Evolutionary conservation across 2,329 filamentous ascomycete genomes (phyloP), one percentile per base, ranked within the genome.

Genomic region (Raffaelea albimanens): DNA sequence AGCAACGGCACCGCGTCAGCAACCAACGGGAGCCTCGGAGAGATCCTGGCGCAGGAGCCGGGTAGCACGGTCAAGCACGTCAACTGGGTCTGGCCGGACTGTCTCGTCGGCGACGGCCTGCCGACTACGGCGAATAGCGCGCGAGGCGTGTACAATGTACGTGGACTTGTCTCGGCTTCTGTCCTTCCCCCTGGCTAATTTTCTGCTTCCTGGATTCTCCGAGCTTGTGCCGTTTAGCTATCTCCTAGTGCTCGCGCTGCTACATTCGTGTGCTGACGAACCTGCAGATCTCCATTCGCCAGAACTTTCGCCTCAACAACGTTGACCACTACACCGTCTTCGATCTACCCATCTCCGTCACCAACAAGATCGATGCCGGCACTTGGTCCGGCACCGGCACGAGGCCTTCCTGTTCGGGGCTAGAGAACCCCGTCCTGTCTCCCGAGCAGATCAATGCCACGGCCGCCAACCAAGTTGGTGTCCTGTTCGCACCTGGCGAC

Each of bases 21-120:
- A 4, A 84, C 84, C 60, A 70, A 73, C 45, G 74, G 73, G 8
- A 81, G 73, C 40, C 61, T 82, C 7, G 76, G 78, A 2, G 69
- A 81, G 44, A 80, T 87, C 47, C 74, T 87, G 67, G 60, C 64
- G 23, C 76, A 82, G 52, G 82, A 87, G 57, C 63, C 72, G 1
- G 75, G 75, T 3, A 83, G 80, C 57, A 86, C 83, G 0, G 83
- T 87, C 40, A 87, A 87, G 59, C 82, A 87, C 58, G 72, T 86
- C 52, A 81, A 82, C 58, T 87, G 83, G 80, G 67, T 75, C 19
- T 87, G 82, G 82, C 83, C 83, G 0, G 73, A 75, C 49, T 87
- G 83, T 55, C 67, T 87, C 0, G 76, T 80, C 3, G 82, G 82
- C 18, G 67, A 81, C 44, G 78, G 78, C 3, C 61, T 72, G 53